Percentiles rank a stretch among this genome's conserved stretches.
Evolutionary conservation across 306 rosid genomes (phyloP).

Genomic region (Dryas drummondii): DNA sequence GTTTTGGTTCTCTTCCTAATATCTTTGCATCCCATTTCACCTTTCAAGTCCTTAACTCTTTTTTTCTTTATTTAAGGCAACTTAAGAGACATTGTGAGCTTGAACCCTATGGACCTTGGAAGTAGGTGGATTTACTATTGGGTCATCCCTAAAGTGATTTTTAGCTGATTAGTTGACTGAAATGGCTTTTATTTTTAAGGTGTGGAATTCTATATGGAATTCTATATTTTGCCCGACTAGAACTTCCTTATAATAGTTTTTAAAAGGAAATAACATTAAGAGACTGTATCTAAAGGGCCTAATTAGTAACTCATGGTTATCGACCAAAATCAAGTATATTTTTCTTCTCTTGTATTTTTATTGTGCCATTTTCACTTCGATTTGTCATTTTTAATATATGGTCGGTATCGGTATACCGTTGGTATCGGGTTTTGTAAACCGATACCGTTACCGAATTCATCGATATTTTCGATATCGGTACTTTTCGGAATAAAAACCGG

Average conservation of each 20-base stretch:
- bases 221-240: neutral
- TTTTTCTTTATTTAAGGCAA: neutral
- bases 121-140: neutral
- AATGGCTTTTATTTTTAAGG: conserved; percentile 1
- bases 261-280: neutral
- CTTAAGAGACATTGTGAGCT: neutral
- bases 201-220: neutral
- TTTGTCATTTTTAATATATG: no score
- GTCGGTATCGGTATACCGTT: no score
- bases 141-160: neutral
- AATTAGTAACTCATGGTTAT: neutral
- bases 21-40: neutral
- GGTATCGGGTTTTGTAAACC: no score
- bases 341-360: neutral
- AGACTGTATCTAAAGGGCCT: neutral
- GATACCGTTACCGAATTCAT: no score
- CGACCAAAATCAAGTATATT: neutral
- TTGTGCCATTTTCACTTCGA: neutral
- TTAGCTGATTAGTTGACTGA: neutral
- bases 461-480: no score
- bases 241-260: neutral
- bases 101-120: neutral
- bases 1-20: conserved; percentile 36
- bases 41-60: neutral
- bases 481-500: no score